phyloP scores from a whole-genome alignment of 179 eudicot species.

The Patellifolia procumbens region DNA sequence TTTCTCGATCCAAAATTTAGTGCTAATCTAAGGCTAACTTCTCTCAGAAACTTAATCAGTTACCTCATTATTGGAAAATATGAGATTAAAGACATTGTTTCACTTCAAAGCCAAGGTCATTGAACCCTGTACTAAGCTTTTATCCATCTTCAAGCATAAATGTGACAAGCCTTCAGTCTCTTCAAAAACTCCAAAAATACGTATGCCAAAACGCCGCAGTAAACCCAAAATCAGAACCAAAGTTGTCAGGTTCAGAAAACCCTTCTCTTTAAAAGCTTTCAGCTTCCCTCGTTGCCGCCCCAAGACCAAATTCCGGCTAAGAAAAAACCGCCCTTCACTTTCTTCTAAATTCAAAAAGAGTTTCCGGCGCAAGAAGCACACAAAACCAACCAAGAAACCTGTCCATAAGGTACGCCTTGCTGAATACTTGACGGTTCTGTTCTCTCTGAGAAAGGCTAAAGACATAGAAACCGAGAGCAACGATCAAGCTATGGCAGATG shows the following conservation, averaged over 20 bases:
- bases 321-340: constrained; percentile 21
- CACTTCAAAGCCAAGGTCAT: constrained; percentile 62
- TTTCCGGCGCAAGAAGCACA: constrained; percentile 4
- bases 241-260: constrained; percentile 42
- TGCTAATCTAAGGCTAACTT: background rate
- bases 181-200: constrained; percentile 25
- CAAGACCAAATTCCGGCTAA: constrained; percentile 20
- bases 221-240: constrained; percentile 36
- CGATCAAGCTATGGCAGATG: constrained; percentile 32
- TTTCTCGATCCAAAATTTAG: constrained; percentile 12
- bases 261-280: constrained; percentile 40
- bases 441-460: constrained; percentile 40
- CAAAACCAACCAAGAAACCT: constrained; percentile 23
- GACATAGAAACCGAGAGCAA: constrained; percentile 47
- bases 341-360: constrained; percentile 24
- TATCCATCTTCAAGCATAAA: constrained; percentile 41
- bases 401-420: constrained; percentile 35
- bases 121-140: constrained; percentile 52
- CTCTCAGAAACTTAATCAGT: background rate
- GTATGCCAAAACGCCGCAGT: constrained; percentile 24
- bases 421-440: constrained; percentile 40
- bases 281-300: constrained; percentile 35
- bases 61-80: constrained; percentile 20
- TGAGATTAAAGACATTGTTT: constrained; percentile 38
- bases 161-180: constrained; percentile 37